A percentile compares a stretch with the other conserved stretches of the same genome.
Conservation (phyloP, 768 basidiomycete species). For the Leccinum olivaceopallidum region DNA sequence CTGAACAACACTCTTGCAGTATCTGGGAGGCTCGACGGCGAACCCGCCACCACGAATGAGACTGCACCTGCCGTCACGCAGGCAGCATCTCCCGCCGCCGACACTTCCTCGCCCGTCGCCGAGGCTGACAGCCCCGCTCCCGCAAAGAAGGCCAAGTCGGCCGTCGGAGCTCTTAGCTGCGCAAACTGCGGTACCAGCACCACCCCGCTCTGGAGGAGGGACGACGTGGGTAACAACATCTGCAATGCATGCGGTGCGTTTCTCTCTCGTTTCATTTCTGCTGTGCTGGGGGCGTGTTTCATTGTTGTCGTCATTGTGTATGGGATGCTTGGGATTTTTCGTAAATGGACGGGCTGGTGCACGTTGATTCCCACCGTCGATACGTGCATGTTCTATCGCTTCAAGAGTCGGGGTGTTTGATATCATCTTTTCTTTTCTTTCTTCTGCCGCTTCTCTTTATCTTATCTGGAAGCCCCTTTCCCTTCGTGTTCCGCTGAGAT, state of each 20-base stretch:
- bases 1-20: conserved; percentile 81
- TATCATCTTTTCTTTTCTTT: conserved; percentile 23
- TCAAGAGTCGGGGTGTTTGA: conserved; percentile 16
- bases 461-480: conserved; percentile 23
- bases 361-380: conserved; percentile 25
- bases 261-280: conserved; percentile 29
- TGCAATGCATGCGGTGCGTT: conserved; percentile 92
- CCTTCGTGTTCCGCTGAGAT: conserved; percentile 13
- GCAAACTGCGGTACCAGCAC: conserved; percentile 88
- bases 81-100: conserved; percentile 31
- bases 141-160: conserved; percentile 35
- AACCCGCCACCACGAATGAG: conserved; percentile 31
- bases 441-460: conserved; percentile 20
- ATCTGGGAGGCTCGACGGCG: conserved; percentile 42
- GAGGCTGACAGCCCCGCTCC: conserved; percentile 33
- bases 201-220: conserved; percentile 87
- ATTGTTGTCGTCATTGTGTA: conserved; percentile 17
- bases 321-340: conserved; percentile 14
- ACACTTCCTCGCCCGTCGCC: conserved; percentile 35
- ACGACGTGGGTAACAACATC: conserved; percentile 90
- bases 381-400: conserved; percentile 19
- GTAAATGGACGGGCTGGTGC: conserved; percentile 22
- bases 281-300: conserved; percentile 25
- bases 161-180: conserved; percentile 78
- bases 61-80: conserved; percentile 17